Percentiles rank a stretch among this genome's conserved stretches.
Conservation (phyloP, 73 alveolate genomes). For the Tetrahymena elliotti region DNA sequence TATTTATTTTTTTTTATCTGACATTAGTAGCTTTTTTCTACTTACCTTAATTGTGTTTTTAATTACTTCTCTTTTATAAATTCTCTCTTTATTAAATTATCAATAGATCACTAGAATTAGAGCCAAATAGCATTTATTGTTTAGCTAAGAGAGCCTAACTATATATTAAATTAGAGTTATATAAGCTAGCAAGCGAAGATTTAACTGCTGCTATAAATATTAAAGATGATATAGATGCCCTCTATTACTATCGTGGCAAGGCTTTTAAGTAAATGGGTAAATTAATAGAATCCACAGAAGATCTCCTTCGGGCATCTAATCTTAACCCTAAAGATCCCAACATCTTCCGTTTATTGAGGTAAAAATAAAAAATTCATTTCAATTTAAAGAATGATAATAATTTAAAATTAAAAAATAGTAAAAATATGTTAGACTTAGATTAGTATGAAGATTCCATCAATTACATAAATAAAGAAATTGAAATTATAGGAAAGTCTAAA, state of each 20-base stretch:
- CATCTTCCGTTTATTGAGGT: background rate
- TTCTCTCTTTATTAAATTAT: background rate
- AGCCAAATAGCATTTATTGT: background rate
- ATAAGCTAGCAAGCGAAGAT: background rate
- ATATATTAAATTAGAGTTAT: background rate
- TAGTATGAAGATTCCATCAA: background rate
- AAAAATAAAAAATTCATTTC: background rate
- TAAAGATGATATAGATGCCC: background rate
- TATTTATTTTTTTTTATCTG: too few species aligned
- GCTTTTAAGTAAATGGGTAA: background rate
- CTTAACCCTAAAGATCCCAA: background rate
- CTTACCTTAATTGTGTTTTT: too few species aligned
- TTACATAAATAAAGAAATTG: background rate
- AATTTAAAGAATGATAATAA: background rate
- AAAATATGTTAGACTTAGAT: background rate
- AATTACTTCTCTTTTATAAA: too few species aligned
- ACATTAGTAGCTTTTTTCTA: too few species aligned
- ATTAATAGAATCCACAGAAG: background rate
- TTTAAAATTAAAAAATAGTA: background rate
- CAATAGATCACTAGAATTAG: background rate
- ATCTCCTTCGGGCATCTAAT: background rate
- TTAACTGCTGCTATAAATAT: background rate
- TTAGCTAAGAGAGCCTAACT: background rate
- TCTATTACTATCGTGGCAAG: background rate
- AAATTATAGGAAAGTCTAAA: background rate